phyloP scores from a whole-genome alignment of 208 protist genomes.

The Acanthamoeba healyi region DNA sequence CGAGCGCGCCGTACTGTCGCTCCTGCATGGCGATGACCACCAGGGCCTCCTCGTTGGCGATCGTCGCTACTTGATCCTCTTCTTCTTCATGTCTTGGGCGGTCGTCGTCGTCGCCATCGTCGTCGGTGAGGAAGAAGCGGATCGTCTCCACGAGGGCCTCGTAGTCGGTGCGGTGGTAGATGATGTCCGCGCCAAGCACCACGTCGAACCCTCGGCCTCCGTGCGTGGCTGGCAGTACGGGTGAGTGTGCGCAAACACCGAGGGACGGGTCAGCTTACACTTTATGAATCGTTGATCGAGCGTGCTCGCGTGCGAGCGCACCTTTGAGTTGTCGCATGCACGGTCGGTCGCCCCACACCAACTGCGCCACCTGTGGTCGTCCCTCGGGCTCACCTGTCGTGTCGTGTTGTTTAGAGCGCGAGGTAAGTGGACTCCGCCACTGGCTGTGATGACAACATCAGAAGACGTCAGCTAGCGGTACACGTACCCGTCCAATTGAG shows the following conservation, averaged over 20 bases:
- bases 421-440: background rate
- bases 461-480: no score
- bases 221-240: background rate
- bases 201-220: constrained; percentile 3
- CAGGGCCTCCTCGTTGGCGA: background rate
- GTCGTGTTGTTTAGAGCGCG: background rate
- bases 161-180: constrained; percentile 54
- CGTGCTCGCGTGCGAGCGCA: background rate
- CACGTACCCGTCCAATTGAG: constrained; percentile 23
- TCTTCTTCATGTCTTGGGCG: no score
- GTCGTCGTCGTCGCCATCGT: background rate
- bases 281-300: background rate
- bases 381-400: background rate
- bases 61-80: no score
- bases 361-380: background rate
- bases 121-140: background rate
- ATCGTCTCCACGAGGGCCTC: constrained; percentile 12
- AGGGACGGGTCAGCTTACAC: background rate
- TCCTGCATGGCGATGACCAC: constrained; percentile 60
- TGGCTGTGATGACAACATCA: no score
- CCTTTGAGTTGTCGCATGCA: constrained; percentile 51
- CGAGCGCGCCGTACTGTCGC: constrained; percentile 25
- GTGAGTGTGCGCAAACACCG: background rate
- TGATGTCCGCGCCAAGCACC: constrained; percentile 31
- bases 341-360: constrained; percentile 10